phyloP scores from a whole-genome alignment of 306 rosid genomes.

The Sindora glabra region DNA sequence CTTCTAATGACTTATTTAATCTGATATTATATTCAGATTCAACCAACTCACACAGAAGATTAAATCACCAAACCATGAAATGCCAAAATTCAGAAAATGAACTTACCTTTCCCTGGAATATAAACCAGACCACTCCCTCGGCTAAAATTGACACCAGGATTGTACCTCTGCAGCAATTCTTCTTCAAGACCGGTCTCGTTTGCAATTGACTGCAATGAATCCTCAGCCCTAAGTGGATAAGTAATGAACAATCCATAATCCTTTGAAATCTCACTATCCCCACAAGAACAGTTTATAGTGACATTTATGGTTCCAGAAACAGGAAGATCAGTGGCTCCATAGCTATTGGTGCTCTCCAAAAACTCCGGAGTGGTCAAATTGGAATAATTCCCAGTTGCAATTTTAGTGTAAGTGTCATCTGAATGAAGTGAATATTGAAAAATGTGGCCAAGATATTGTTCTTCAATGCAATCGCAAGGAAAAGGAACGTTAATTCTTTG shows the following conservation, averaged over 20 bases:
- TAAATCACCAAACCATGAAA: no score
- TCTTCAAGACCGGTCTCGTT: background rate
- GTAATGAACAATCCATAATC: conserved; percentile 63
- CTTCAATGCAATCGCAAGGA: conserved; percentile 43
- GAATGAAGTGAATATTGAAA: conserved; percentile 19
- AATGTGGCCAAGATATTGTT: conserved; percentile 34
- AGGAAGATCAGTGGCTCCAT: conserved; percentile 20
- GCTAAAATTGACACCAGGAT: conserved; percentile 47
- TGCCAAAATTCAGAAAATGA: no score
- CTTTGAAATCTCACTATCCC: conserved; percentile 35
- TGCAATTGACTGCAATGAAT: conserved; percentile 35
- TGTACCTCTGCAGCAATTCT: conserved; percentile 34
- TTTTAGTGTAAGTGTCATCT: conserved; percentile 20
- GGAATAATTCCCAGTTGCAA: conserved; percentile 30
- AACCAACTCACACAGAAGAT: no score
- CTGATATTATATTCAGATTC: no score
- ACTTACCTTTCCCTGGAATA: no score
- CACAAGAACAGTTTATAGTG: conserved; percentile 64
- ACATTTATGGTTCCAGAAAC: conserved; percentile 23
- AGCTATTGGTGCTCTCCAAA: conserved; percentile 33
- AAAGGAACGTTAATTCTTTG: conserved; percentile 52
- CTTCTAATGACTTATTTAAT: no score
- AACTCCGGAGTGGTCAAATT: conserved; percentile 36
- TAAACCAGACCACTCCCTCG: conserved; percentile 41
- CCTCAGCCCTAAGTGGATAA: conserved; percentile 45